Evolutionary conservation across 2,329 filamentous ascomycete genomes (phyloP), one percentile per base, ranked within the genome.

Genomic region (Paramyrothecium roridum): DNA sequence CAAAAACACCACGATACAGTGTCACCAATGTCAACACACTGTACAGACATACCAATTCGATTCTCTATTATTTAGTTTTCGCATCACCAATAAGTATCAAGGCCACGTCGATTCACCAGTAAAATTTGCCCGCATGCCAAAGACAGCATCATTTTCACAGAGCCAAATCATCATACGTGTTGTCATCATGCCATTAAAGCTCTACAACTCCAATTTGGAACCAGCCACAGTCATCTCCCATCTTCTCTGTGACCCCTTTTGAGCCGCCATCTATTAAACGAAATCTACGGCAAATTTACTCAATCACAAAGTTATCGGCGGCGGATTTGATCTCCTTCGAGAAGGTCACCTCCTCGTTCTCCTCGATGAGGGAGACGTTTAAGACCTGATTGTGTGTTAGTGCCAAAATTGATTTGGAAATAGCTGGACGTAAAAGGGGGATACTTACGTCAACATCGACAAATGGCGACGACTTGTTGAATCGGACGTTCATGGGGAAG

Each of bases 401-500:
- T 20, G 8, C 17, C 10, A 20, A 8, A 20, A 8, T 34, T n/a
- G 21, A 20, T 22, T 19, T 8, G 13, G 13, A 17, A 30, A 30
- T 30, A 30, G 26, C n/a, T n/a, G n/a, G 8, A 17, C 7, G 3
- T 3, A 17, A 16, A 20, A 23, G 7, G 21, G 22, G 26, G 10
- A 8, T 59, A 83, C 89, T 87, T 80, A 98, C 93, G 76, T 97
- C 92, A 60, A 99, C 90, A 66, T 97, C 91, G 52, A 98, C 83
- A 72, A 91, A 96, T 26, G 95, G 93, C 56, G 82, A 85, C 46
- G 85, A 83, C 82, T 96, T 97, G 60, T 85, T 87, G 75, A 99
- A 99, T 54, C 87, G 84, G 57, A 98, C 87, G 53, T 84, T 88
- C 93, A 99, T 98, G 1, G 95, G 95, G 86, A 99, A 99, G 78